These are phyloP conservation scores for Metarhizium album DNA, from an alignment of 2,329 filamentous ascomycete genomes.

Conservation along the genomic window DNA sequence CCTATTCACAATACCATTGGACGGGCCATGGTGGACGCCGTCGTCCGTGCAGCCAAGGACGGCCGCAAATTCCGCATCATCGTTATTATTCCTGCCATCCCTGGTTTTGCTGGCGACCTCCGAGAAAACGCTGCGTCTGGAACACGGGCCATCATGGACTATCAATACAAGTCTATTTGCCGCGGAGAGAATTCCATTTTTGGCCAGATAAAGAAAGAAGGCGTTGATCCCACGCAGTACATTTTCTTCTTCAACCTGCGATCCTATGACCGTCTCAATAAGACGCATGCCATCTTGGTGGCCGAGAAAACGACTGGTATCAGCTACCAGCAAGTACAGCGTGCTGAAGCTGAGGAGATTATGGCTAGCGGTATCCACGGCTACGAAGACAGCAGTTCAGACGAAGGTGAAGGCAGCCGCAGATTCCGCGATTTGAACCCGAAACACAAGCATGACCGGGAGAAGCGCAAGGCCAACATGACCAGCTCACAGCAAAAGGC, in stretches of 20 bases:
- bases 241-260: slow-evolving; percentile 92
- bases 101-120: slow-evolving; percentile 88
- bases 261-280: slow-evolving; percentile 85
- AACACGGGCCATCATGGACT: slow-evolving; percentile 94
- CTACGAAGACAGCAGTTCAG: slow-evolving; percentile 28
- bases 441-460: slow-evolving; percentile 15
- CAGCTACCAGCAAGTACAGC: slow-evolving; percentile 75
- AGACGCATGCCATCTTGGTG: slow-evolving; percentile 60
- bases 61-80: slow-evolving; percentile 84
- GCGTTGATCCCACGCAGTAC: slow-evolving; percentile 67
- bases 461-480: slow-evolving; percentile 2
- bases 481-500: slow-evolving; percentile 19
- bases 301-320: slow-evolving; percentile 75
- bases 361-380: slow-evolving; percentile 67
- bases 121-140: slow-evolving; percentile 72
- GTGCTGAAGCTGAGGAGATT: slow-evolving; percentile 79
- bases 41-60: slow-evolving; percentile 70
- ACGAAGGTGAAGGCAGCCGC: slow-evolving; percentile 3
- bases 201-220: slow-evolving; percentile 59
- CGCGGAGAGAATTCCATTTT: slow-evolving; percentile 88
- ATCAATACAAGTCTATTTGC: slow-evolving; percentile 93
- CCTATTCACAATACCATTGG: slow-evolving; percentile 87
- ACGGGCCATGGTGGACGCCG: slow-evolving; percentile 79
- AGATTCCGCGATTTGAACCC: slow-evolving; percentile 11
- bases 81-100: slow-evolving; percentile 79